Percentiles rank a stretch among this genome's conserved stretches.
These are phyloP conservation scores for Ceratocystis huliohia DNA, from an alignment of 2,329 filamentous ascomycete species.

Conservation along the genomic window DNA sequence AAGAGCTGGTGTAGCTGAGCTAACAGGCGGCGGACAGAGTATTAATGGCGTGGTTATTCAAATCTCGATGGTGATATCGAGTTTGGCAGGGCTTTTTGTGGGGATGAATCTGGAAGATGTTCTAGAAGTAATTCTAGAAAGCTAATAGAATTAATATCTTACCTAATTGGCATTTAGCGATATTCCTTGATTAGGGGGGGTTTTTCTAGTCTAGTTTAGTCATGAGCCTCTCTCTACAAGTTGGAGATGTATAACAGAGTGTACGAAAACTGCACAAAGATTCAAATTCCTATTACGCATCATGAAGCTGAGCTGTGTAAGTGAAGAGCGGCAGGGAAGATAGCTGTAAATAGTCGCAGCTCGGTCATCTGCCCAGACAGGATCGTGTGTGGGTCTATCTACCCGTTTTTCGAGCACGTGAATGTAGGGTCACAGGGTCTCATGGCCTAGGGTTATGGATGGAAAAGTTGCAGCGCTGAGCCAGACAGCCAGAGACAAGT, in stretches of 20 bases:
- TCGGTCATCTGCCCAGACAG: background rate
- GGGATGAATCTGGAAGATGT: background rate
- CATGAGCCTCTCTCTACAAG: background rate
- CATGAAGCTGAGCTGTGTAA: background rate
- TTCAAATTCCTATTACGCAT: too few species aligned
- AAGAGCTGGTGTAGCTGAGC: background rate
- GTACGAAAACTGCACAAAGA: background rate
- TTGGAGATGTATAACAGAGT: background rate
- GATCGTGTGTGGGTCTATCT: too few species aligned
- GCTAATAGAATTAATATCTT: background rate
- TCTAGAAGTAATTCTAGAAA: background rate
- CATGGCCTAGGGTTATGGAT: background rate
- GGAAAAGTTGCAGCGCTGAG: background rate
- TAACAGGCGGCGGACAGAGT: background rate
- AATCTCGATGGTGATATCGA: background rate
- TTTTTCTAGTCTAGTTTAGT: too few species aligned
- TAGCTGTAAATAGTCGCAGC: background rate
- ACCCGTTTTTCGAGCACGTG: background rate
- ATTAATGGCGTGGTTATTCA: background rate
- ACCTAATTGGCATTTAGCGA: background rate
- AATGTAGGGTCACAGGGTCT: background rate
- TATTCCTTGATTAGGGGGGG: background rate
- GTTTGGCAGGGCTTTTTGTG: background rate
- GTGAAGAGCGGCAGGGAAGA: background rate
- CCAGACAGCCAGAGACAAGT: background rate